Evolutionary conservation across 2,329 filamentous ascomycete genomes (phyloP).

Genomic region (Mycosphaerella sp.): DNA sequence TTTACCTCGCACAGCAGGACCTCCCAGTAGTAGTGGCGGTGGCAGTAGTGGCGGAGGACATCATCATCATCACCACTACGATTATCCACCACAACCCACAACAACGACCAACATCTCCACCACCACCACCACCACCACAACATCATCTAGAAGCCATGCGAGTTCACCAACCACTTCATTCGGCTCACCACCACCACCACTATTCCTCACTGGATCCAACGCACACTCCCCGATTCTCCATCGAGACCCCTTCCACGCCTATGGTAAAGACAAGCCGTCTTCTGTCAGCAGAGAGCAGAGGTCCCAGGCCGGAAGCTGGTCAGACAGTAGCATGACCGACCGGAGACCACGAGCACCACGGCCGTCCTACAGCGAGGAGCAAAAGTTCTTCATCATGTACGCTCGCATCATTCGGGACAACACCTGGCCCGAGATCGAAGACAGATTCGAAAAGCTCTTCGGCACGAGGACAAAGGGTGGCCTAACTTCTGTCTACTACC

Average conservation of each 20-base stretch:
- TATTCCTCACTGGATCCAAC: not conserved
- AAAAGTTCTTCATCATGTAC: constrained; percentile 33
- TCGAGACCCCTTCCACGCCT: not conserved
- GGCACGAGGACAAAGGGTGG: constrained; percentile 29
- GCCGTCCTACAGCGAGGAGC: constrained; percentile 32
- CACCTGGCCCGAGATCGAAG: constrained; percentile 29
- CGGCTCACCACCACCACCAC: constrained; percentile 4
- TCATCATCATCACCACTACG: not conserved
- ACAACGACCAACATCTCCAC: too few relatives aligned
- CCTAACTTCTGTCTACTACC: constrained; percentile 32
- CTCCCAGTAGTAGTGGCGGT: not conserved
- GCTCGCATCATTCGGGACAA: constrained; percentile 27
- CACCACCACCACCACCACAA: too few relatives aligned
- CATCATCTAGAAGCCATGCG: not conserved
- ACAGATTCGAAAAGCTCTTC: constrained; percentile 23
- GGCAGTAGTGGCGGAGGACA: not conserved
- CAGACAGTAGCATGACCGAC: constrained; percentile 5
- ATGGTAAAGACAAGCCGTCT: not conserved
- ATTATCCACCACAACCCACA: not conserved
- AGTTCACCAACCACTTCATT: constrained; percentile 6
- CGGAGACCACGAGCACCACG: constrained; percentile 25
- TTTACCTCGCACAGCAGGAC: not conserved
- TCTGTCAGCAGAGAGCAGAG: not conserved
- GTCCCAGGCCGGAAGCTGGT: not conserved
- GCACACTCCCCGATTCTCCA: not conserved